A percentile compares a stretch with the other conserved stretches of the same genome.
These are phyloP conservation scores for Hyparrhenia diplandra DNA, from an alignment of 176 grass and related monocot genomes.

Conservation along the genomic window DNA sequence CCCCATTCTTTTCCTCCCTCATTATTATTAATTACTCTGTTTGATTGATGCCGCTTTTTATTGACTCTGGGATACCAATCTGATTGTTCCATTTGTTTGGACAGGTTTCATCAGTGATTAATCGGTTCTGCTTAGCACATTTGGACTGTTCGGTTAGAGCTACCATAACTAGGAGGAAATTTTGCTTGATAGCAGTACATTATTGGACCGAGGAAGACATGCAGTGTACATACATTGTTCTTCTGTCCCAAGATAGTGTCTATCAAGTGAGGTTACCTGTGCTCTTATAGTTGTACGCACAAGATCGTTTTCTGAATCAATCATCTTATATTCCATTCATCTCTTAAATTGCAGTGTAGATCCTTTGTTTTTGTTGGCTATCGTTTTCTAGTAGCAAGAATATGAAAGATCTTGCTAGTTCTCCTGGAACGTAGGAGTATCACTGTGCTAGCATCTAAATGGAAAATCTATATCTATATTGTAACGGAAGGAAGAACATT, in stretches of 20 bases:
- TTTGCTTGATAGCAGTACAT: slow-evolving; percentile 30
- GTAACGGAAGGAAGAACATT: background rate
- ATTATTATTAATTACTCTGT: background rate
- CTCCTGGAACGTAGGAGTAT: background rate
- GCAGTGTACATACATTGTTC: slow-evolving; percentile 53
- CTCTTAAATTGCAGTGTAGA: background rate
- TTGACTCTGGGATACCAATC: background rate
- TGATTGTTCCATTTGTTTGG: background rate
- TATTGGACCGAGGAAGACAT: slow-evolving; percentile 5
- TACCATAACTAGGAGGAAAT: slow-evolving; percentile 13
- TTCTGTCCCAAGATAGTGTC: slow-evolving; percentile 17
- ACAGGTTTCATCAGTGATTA: slow-evolving; percentile 11
- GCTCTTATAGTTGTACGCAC: slow-evolving; percentile 11
- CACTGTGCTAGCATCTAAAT: background rate
- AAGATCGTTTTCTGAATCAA: slow-evolving; percentile 4
- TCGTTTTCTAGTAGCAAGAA: background rate
- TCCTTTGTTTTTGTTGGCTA: background rate
- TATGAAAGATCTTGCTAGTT: background rate
- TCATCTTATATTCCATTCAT: slow-evolving; percentile 16
- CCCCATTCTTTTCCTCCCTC: background rate
- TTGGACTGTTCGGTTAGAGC: background rate
- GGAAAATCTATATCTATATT: background rate
- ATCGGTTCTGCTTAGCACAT: background rate
- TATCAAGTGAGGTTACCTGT: slow-evolving; percentile 20
- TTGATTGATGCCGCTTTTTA: background rate